Percentiles rank a stretch among this genome's conserved stretches.
Conservation (phyloP, 2,329 filamentous ascomycete species). For the Alternaria ethzedia region DNA sequence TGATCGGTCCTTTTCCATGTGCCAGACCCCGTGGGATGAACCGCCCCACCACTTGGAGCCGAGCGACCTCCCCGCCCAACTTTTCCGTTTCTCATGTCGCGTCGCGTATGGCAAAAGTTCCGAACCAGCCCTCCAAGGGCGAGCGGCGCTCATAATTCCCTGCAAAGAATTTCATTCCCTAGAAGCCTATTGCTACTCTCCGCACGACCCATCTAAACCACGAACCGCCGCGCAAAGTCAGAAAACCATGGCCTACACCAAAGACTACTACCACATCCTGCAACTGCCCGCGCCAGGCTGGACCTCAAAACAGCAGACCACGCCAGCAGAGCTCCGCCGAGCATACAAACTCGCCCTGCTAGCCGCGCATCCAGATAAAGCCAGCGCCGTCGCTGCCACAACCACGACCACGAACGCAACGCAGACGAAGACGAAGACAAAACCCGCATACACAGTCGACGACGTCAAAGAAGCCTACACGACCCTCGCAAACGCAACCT, state of each 20-base stretch:
- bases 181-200: background rate
- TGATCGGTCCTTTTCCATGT: conserved; percentile 18
- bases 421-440: background rate
- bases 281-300: conserved; percentile 20
- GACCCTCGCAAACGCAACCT: conserved; percentile 54
- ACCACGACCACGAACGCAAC: background rate
- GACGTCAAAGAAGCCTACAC: conserved; percentile 66
- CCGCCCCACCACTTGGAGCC: conserved; percentile 18
- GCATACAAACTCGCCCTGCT: conserved; percentile 66
- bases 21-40: conserved; percentile 10
- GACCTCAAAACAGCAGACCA: background rate
- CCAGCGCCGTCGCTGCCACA: background rate
- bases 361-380: conserved; percentile 65
- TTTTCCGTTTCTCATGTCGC: conserved; percentile 13
- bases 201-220: background rate
- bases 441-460: conserved; percentile 56
- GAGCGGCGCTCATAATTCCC: background rate
- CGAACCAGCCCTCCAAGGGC: conserved; percentile 2
- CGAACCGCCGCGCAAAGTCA: background rate
- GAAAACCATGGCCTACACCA: conserved; percentile 29
- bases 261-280: conserved; percentile 41
- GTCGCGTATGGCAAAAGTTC: conserved; percentile 2
- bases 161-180: background rate
- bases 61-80: conserved; percentile 9
- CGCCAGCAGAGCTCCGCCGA: conserved; percentile 16